phyloP scores from a whole-genome alignment of 495 filamentous ascomycete genomes.

The Neurospora hispaniola region DNA sequence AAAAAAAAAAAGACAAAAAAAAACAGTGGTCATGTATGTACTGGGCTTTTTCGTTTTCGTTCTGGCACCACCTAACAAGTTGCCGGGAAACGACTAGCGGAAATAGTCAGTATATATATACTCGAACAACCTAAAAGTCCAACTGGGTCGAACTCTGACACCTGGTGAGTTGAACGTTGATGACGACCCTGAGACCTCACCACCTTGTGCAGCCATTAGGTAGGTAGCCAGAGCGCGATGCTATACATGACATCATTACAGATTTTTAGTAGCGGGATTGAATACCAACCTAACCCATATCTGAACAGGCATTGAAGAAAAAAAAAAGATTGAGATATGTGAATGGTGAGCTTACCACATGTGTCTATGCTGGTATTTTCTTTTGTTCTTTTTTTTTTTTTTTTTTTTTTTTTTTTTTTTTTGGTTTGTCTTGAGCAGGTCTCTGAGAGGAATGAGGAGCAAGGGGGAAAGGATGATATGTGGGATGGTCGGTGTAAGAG shows the following conservation, averaged over 20 bases:
- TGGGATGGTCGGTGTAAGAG: not conserved
- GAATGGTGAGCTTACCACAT: not conserved
- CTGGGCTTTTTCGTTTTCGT: too few relatives aligned
- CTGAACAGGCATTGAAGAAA: not conserved
- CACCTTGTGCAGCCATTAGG: not conserved
- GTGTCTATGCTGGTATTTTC: not conserved
- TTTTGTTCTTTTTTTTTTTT: not conserved
- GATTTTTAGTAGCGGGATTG: not conserved
- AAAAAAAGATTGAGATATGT: not conserved
- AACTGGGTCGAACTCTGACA: not conserved
- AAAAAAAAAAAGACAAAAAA: too few relatives aligned
- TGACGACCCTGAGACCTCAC: not conserved
- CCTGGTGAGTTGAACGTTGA: not conserved
- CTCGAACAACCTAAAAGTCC: not conserved
- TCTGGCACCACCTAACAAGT: not conserved
- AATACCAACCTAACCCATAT: not conserved
- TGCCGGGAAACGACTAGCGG: conserved; percentile 53
- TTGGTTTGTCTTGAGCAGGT: not conserved
- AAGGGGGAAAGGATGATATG: not conserved
- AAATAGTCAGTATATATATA: not conserved
- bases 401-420: not conserved
- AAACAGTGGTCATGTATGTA: too few relatives aligned
- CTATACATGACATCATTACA: not conserved
- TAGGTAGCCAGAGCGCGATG: not conserved
- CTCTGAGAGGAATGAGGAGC: not conserved